These are phyloP conservation scores for Russula sp. DNA, from an alignment of 768 basidiomycete species.

Conservation along the genomic window DNA sequence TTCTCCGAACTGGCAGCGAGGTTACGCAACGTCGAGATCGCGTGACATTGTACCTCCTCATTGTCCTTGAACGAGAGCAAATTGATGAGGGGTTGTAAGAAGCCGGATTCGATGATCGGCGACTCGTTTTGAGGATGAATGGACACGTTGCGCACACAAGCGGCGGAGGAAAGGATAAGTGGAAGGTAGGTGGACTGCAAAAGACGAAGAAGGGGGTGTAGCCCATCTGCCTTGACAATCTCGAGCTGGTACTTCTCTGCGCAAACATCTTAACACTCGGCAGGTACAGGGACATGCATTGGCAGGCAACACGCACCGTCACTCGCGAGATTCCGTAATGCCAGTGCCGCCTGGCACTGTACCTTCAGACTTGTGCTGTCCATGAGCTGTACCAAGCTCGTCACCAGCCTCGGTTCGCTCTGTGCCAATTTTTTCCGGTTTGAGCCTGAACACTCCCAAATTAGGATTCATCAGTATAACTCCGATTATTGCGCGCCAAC, in stretches of 20 bases:
- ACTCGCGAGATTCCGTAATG: slow-evolving; percentile 91
- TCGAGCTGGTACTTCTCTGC: slow-evolving; percentile 98
- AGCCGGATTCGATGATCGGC: slow-evolving; percentile 97
- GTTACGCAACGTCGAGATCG: slow-evolving; percentile 94
- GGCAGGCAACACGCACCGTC: slow-evolving; percentile 55
- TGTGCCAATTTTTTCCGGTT: slow-evolving; percentile 94
- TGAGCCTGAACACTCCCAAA: slow-evolving; percentile 37
- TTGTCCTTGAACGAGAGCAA: slow-evolving; percentile 98
- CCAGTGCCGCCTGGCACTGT: slow-evolving; percentile 96
- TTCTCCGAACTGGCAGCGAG: slow-evolving; percentile 95
- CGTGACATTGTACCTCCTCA: slow-evolving; percentile 99
- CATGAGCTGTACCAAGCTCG: slow-evolving; percentile 92
- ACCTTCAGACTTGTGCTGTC: slow-evolving; percentile 96
- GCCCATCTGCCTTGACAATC: slow-evolving; percentile 92
- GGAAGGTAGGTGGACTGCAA: slow-evolving; percentile 96
- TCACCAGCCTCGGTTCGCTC: slow-evolving; percentile 89
- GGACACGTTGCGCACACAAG: slow-evolving; percentile 97
- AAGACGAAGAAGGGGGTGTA: slow-evolving; percentile 86
- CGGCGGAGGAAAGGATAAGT: slow-evolving; percentile 94
- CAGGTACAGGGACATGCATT: background rate
- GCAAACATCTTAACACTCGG: background rate
- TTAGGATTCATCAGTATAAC: background rate
- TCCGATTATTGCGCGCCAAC: background rate
- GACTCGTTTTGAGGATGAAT: slow-evolving; percentile 99
- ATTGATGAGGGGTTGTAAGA: slow-evolving; percentile 92